phyloP scores from a whole-genome alignment of 768 basidiomycete genomes.

The Phanerochaete carnosa region DNA sequence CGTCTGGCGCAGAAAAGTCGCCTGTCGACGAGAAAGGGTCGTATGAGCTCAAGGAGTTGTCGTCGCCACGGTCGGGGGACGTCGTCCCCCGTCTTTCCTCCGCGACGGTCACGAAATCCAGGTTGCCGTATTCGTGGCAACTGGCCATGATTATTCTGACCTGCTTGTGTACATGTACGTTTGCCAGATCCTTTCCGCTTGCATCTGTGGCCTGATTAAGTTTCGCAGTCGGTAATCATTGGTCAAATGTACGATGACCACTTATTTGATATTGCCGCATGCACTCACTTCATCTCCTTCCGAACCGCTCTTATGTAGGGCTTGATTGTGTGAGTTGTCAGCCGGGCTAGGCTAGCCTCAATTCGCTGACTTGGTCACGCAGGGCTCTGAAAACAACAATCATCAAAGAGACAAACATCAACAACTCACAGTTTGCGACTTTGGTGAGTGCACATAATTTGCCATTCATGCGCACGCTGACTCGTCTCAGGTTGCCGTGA shows the following conservation, averaged over 20 bases:
- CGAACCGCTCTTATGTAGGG: slow-evolving; percentile 23
- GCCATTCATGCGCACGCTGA: background rate
- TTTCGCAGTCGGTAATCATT: slow-evolving; percentile 37
- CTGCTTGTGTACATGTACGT: slow-evolving; percentile 39
- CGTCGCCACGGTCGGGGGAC: slow-evolving; percentile 5
- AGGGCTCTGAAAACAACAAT: slow-evolving; percentile 41
- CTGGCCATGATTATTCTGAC: slow-evolving; percentile 33
- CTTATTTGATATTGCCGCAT: background rate
- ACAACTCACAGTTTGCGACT: slow-evolving; percentile 42
- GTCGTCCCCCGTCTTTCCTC: background rate
- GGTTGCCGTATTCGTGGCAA: slow-evolving; percentile 34
- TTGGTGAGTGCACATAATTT: slow-evolving; percentile 23
- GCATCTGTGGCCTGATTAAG: background rate
- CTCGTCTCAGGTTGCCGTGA: slow-evolving; percentile 29
- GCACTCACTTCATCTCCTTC: background rate
- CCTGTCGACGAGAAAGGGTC: slow-evolving; percentile 16
- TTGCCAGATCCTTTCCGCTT: background rate
- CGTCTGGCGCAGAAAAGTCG: slow-evolving; percentile 15
- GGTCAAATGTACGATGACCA: slow-evolving; percentile 33
- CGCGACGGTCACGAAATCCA: slow-evolving; percentile 17
- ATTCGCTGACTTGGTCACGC: background rate
- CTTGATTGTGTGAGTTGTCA: slow-evolving; percentile 31
- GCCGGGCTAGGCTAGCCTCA: background rate
- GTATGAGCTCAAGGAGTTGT: slow-evolving; percentile 6
- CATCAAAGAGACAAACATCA: slow-evolving; percentile 38